These are phyloP conservation scores for Phaeosphaeriaceae sp. DNA, from an alignment of 2,329 filamentous ascomycete genomes.

Conservation along the genomic window DNA sequence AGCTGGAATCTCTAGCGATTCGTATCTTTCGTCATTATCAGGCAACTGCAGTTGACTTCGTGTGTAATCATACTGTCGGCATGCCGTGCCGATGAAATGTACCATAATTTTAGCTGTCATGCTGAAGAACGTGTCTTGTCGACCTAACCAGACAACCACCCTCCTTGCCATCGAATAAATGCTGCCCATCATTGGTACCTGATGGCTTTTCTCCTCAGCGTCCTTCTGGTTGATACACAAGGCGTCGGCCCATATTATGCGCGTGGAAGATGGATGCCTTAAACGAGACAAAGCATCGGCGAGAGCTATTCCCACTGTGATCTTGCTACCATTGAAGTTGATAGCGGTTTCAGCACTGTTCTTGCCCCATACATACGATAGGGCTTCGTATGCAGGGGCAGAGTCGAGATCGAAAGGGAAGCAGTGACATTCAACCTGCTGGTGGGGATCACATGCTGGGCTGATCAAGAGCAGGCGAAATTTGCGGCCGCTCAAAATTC, in stretches of 20 bases:
- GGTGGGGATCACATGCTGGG: neutral
- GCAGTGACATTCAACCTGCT: neutral
- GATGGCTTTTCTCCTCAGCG: conserved; percentile 10
- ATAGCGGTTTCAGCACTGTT: neutral
- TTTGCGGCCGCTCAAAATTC: too few relatives aligned
- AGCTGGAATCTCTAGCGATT: neutral
- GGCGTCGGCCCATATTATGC: conserved; percentile 19
- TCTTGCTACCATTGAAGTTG: conserved; percentile 2
- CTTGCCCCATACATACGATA: conserved; percentile 17
- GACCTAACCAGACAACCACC: conserved; percentile 23
- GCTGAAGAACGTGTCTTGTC: neutral
- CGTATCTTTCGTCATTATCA: neutral
- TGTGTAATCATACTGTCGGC: neutral
- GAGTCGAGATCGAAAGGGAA: neutral
- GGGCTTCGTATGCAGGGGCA: conserved; percentile 3
- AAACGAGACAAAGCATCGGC: conserved; percentile 7
- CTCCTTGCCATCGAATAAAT: conserved; percentile 13
- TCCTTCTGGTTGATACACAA: conserved; percentile 22
- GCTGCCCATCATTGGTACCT: conserved; percentile 19
- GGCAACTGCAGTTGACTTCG: neutral
- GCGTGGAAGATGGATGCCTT: neutral
- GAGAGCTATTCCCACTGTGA: neutral
- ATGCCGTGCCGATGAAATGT: neutral
- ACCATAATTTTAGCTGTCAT: neutral
- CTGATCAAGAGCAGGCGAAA: neutral